Percentiles rank a stretch among this genome's conserved stretches.
Conservation (phyloP, 2,329 filamentous ascomycete species). For the Colletotrichum ledebouriae region DNA sequence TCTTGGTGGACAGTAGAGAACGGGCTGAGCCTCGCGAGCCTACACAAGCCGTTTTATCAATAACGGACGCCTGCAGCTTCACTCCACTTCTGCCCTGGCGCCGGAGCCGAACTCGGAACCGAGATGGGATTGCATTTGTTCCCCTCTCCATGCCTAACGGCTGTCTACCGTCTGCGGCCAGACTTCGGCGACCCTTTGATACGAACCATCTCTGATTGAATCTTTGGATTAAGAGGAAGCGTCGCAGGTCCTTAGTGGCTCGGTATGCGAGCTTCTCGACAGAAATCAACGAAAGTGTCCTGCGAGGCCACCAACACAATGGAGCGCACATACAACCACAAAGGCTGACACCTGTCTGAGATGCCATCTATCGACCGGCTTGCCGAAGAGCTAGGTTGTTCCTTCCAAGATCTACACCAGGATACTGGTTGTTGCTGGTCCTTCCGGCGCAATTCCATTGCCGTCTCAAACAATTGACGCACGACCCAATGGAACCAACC, state of each 20-base stretch:
- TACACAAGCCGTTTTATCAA: background rate
- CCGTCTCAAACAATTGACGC: constrained; percentile 38
- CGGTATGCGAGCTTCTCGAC: background rate
- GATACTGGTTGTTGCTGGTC: background rate
- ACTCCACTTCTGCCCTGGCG: no score
- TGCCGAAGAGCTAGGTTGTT: constrained; percentile 18
- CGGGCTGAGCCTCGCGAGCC: constrained; percentile 19
- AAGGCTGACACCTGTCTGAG: constrained; percentile 33
- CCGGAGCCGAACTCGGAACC: constrained; percentile 32
- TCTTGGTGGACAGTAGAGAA: background rate
- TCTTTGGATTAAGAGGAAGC: background rate
- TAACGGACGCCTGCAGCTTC: background rate
- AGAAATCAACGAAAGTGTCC: background rate
- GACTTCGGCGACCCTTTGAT: constrained; percentile 12
- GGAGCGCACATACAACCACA: constrained; percentile 8
- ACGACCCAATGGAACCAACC: constrained; percentile 29
- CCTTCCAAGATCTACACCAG: constrained; percentile 12
- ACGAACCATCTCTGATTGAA: constrained; percentile 4
- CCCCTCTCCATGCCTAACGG: background rate
- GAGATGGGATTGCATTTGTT: background rate
- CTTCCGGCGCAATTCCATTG: constrained; percentile 2
- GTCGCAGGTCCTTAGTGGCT: background rate
- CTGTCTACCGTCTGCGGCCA: constrained; percentile 15
- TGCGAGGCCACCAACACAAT: constrained; percentile 6
- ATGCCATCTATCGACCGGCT: constrained; percentile 29